A percentile compares a stretch with the other conserved stretches of the same genome.
These are phyloP conservation scores for Salix dunnii DNA, from an alignment of 345 rosid genomes.

Conservation along the genomic window DNA sequence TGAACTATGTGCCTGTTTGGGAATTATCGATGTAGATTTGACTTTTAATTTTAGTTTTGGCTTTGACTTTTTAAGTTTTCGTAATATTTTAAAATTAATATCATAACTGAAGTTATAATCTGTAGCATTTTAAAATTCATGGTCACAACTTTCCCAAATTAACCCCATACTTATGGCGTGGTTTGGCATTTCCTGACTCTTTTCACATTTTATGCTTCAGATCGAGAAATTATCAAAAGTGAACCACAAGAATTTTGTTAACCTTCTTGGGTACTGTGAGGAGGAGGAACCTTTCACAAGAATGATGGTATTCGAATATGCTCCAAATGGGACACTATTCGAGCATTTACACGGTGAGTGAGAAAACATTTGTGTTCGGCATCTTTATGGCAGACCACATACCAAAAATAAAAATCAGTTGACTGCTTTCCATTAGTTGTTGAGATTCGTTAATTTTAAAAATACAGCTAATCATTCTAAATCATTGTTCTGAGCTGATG, in stretches of 20 bases:
- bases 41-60: too few species aligned
- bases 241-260: slow-evolving; percentile 89
- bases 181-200: slow-evolving; percentile 9
- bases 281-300: slow-evolving; percentile 77
- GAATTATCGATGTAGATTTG: too few species aligned
- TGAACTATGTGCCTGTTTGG: background rate
- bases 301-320: slow-evolving; percentile 94
- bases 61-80: too few species aligned
- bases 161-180: background rate
- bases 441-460: background rate
- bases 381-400: background rate
- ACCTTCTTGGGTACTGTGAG: slow-evolving; percentile 80
- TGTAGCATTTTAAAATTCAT: background rate
- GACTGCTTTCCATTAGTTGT: background rate
- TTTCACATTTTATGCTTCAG: slow-evolving; percentile 36
- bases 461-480: background rate
- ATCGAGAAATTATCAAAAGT: slow-evolving; percentile 67
- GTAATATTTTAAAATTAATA: too few species aligned
- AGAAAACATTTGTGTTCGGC: background rate
- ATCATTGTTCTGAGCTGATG: background rate
- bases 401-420: background rate
- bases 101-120: background rate
- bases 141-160: too few species aligned
- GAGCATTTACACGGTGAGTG: slow-evolving; percentile 90
- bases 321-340: slow-evolving; percentile 86